These are phyloP conservation scores for Thymus mandschuricus DNA, from an alignment of 257 asterid genomes.

Conservation along the genomic window DNA sequence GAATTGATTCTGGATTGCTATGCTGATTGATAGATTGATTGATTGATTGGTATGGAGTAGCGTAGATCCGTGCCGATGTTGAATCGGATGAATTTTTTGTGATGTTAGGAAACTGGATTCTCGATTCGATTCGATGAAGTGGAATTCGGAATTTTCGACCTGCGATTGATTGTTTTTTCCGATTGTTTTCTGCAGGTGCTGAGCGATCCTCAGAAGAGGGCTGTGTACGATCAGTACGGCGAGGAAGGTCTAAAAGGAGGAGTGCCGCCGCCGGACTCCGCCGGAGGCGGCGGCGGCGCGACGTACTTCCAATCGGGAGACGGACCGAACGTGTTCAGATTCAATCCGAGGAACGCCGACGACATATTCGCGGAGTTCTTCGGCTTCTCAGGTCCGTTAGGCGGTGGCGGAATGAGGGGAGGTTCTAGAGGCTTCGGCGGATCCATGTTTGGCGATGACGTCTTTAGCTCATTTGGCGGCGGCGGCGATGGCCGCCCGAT, in stretches of 20 bases:
- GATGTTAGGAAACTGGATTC: background rate
- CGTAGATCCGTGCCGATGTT: conserved; percentile 1
- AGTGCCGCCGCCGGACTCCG: conserved; percentile 73
- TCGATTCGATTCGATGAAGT: too few species aligned
- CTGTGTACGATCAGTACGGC: conserved; percentile 83
- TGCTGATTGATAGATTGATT: background rate
- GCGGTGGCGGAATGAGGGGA: conserved; percentile 64
- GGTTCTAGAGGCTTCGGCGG: conserved; percentile 59
- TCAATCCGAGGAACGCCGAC: conserved; percentile 80
- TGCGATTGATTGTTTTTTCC: background rate
- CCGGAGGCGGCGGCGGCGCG: conserved; percentile 71
- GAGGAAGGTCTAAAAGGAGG: conserved; percentile 94
- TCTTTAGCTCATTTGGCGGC: conserved; percentile 72
- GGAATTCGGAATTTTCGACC: background rate
- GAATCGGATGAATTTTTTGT: background rate
- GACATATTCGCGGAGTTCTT: conserved; percentile 83
- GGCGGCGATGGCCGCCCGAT: conserved; percentile 41
- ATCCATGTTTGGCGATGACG: conserved; percentile 79
- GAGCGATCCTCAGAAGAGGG: conserved; percentile 84
- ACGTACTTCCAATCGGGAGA: conserved; percentile 77
- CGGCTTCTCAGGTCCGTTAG: conserved; percentile 72
- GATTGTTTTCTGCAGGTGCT: conserved; percentile 51
- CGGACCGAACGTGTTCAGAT: conserved; percentile 69
- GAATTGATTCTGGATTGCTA: background rate
- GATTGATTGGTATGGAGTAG: background rate